A percentile compares a stretch with the other conserved stretches of the same genome.
Evolutionary conservation across 2,329 filamentous ascomycete species (phyloP).

Genomic region (Clarireedia paspali): DNA sequence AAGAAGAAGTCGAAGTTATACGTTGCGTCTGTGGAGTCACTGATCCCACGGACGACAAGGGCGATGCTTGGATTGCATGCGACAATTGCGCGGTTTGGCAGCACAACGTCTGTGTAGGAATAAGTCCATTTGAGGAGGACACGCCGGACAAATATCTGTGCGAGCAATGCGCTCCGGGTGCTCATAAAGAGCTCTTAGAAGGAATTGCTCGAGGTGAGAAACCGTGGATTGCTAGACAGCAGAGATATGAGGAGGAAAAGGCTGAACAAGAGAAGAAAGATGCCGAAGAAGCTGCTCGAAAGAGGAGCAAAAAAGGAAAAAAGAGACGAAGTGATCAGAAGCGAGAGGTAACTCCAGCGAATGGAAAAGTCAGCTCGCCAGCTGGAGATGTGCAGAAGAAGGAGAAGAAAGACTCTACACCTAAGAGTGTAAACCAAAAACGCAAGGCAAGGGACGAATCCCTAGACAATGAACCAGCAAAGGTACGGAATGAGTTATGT

Average conservation of each 20-base stretch:
- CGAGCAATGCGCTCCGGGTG: slow-evolving; percentile 77
- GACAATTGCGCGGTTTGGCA: slow-evolving; percentile 93
- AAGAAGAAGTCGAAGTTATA: slow-evolving; percentile 58
- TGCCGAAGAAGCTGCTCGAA: slow-evolving; percentile 33
- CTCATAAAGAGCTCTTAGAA: slow-evolving; percentile 69
- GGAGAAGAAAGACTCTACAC: slow-evolving; percentile 3
- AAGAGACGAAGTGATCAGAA: slow-evolving; percentile 58
- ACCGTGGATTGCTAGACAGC: slow-evolving; percentile 71
- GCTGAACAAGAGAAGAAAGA: slow-evolving; percentile 47
- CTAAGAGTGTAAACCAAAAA: slow-evolving; percentile 30
- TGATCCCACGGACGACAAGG: slow-evolving; percentile 76
- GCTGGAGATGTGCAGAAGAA: slow-evolving; percentile 29
- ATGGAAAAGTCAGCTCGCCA: slow-evolving; percentile 26
- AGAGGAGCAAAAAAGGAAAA: slow-evolving; percentile 49
- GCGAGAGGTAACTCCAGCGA: slow-evolving; percentile 36
- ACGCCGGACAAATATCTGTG: slow-evolving; percentile 84
- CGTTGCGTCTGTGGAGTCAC: slow-evolving; percentile 89
- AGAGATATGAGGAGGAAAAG: slow-evolving; percentile 48
- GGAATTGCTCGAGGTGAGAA: slow-evolving; percentile 74
- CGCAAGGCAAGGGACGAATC: slow-evolving; percentile 43
- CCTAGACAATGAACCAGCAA: slow-evolving; percentile 40
- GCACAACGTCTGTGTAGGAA: slow-evolving; percentile 91
- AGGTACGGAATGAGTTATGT: slow-evolving; percentile 32
- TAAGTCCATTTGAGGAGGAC: slow-evolving; percentile 67
- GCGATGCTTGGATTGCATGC: slow-evolving; percentile 91